Percentiles rank a stretch among this genome's conserved stretches.
Evolutionary conservation across 2,329 filamentous ascomycete species (phyloP).

Genomic region (Myriosclerotinia curreyana): DNA sequence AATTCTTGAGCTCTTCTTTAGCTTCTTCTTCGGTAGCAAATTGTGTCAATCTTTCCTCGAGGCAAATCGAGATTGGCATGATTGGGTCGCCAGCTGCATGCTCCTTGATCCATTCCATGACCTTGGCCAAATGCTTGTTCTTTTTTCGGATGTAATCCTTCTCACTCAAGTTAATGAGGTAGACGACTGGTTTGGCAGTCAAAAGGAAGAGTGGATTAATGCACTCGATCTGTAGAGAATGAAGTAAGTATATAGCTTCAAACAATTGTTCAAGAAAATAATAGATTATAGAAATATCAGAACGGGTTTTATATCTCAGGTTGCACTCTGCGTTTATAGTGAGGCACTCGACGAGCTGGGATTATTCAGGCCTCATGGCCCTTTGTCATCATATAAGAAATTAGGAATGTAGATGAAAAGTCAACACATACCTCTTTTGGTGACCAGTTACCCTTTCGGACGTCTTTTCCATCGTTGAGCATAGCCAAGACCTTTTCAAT

Average conservation of each 20-base stretch:
- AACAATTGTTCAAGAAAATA: neutral
- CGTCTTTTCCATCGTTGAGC: conserved; percentile 86
- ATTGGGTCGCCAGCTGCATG: conserved; percentile 84
- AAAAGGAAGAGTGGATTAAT: conserved; percentile 97
- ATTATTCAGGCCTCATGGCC: conserved; percentile 91
- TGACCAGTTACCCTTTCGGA: conserved; percentile 83
- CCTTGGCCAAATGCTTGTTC: conserved; percentile 96
- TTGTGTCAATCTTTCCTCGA: conserved; percentile 85
- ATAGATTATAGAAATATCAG: conserved; percentile 33
- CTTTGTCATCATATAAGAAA: conserved; percentile 89
- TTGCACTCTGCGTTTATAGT: conserved; percentile 71
- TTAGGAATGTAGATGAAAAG: conserved; percentile 32
- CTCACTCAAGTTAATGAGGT: conserved; percentile 94
- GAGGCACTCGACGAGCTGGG: conserved; percentile 99
- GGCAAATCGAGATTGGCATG: conserved; percentile 87
- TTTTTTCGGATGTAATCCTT: conserved; percentile 97
- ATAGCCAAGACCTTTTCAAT: conserved; percentile 85
- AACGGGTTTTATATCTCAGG: conserved; percentile 69
- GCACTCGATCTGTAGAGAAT: conserved; percentile 71
- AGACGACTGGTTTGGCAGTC: conserved; percentile 95
- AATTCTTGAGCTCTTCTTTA: conserved; percentile 81
- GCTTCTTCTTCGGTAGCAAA: conserved; percentile 76
- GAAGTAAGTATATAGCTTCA: conserved; percentile 26
- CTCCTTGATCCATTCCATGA: conserved; percentile 93
- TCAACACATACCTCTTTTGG: conserved; percentile 83